Conservation (phyloP, 768 basidiomycete genomes). For the Melanogaster broomeanus region DNA sequence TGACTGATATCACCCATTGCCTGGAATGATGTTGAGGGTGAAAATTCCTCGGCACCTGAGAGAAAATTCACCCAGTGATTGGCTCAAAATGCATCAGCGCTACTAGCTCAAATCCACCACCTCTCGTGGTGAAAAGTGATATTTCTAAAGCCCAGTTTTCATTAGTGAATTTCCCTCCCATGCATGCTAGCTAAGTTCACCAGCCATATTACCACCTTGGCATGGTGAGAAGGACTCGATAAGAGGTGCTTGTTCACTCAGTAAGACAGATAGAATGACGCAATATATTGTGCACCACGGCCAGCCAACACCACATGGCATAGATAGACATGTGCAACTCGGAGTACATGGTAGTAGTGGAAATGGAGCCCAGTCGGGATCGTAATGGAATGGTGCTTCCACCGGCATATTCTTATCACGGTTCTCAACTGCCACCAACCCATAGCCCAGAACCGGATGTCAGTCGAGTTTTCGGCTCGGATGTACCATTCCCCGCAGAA, state of each 20-base stretch:
- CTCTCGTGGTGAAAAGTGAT: background rate
- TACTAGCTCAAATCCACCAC: background rate
- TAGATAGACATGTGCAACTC: no score
- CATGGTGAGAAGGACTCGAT: background rate
- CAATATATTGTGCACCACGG: background rate
- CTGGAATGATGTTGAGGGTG: background rate
- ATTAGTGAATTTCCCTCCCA: background rate
- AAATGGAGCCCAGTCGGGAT: background rate
- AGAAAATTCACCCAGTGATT: background rate
- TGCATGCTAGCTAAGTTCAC: background rate
- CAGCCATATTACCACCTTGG: background rate
- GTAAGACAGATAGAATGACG: background rate
- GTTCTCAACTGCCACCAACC: no score
- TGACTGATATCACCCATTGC: background rate
- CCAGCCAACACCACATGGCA: no score
- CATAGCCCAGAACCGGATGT: no score
- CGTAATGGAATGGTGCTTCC: no score
- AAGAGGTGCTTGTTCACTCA: background rate
- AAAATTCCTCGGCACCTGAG: background rate
- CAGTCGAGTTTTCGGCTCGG: no score
- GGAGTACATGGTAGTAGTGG: background rate
- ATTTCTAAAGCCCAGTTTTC: background rate
- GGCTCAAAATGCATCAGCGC: background rate
- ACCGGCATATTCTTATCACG: no score
- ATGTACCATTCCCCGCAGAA: no score